Evolutionary conservation across 352 stramenopile genomes (phyloP).

Genomic region (Labyrinthula sp.): DNA sequence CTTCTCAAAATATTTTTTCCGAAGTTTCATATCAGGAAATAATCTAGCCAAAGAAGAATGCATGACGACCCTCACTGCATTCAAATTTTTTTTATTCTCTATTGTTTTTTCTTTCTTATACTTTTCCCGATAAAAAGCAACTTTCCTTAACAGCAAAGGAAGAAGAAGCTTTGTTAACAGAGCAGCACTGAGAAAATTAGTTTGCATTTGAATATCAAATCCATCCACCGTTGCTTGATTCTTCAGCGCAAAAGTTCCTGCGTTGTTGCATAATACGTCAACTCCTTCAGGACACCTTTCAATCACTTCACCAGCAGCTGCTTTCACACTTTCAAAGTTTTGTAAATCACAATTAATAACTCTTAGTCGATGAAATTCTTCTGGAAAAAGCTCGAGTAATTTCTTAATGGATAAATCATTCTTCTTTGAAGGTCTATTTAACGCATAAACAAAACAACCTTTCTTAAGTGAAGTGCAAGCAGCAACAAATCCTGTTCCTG

Average conservation of each 20-base stretch:
- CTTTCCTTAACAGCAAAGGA: conserved; percentile 36
- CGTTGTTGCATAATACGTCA: conserved; percentile 22
- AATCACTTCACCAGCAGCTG: conserved; percentile 33
- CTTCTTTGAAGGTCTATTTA: conserved; percentile 38
- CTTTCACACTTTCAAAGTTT: conserved; percentile 36
- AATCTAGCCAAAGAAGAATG: too few species aligned
- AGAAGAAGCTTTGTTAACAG: conserved; percentile 38
- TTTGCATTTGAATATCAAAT: conserved; percentile 44
- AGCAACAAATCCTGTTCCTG: conserved; percentile 35
- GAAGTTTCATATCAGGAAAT: too few species aligned
- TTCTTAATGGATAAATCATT: conserved; percentile 21
- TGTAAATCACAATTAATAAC: conserved; percentile 40
- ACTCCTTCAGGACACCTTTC: not conserved
- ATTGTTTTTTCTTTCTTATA: too few species aligned
- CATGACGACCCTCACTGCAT: too few species aligned
- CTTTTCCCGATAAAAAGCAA: too few species aligned
- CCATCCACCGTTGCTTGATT: conserved; percentile 39
- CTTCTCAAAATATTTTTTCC: too few species aligned
- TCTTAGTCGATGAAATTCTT: conserved; percentile 31
- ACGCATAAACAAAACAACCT: conserved; percentile 32
- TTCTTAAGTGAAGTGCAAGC: conserved; percentile 32
- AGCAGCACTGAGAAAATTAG: conserved; percentile 41
- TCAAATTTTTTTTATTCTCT: too few species aligned
- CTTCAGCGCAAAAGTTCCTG: conserved; percentile 38
- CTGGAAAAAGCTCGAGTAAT: conserved; percentile 15